Conservation (phyloP, 1,284 basidiomycete species). For the Cutaneotrichosporon cutaneum region DNA sequence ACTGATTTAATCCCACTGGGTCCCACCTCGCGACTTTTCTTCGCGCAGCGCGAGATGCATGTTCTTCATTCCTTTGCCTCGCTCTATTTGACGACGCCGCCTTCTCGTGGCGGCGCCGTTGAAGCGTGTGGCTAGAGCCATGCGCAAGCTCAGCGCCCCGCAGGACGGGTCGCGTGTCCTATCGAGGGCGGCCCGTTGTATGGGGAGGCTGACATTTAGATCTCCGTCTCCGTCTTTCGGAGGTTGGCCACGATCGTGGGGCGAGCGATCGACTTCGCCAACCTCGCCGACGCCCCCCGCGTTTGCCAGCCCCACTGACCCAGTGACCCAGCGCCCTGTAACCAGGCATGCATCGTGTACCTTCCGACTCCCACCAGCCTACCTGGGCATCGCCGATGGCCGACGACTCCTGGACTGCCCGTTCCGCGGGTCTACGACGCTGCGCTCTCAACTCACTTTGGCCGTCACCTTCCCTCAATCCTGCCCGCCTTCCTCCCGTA, state of each 20-base stretch:
- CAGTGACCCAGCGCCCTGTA: neutral
- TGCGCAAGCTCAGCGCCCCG: conserved; percentile 20
- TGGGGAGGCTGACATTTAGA: conserved; percentile 22
- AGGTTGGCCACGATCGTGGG: neutral
- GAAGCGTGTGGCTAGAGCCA: conserved; percentile 20
- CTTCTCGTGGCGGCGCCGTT: conserved; percentile 12
- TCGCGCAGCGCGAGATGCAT: neutral
- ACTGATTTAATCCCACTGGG: neutral
- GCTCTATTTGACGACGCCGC: conserved; percentile 4
- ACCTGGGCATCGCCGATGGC: neutral
- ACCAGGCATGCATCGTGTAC: neutral
- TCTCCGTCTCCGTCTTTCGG: neutral
- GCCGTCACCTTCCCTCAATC: too few relatives aligned
- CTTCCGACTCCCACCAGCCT: neutral
- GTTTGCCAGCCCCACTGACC: neutral
- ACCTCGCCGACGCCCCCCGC: neutral
- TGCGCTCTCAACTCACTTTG: neutral
- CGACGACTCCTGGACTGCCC: neutral
- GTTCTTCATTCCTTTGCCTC: conserved; percentile 15
- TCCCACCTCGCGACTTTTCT: neutral
- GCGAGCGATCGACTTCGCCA: neutral
- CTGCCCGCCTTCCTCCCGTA: too few relatives aligned
- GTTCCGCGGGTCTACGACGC: neutral
- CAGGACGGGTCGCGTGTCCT: conserved; percentile 20
- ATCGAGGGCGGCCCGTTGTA: conserved; percentile 20